Base-by-base conservation (phyloP, 2,329 filamentous ascomycete genomes). In the Sclerotinia minor region DNA sequence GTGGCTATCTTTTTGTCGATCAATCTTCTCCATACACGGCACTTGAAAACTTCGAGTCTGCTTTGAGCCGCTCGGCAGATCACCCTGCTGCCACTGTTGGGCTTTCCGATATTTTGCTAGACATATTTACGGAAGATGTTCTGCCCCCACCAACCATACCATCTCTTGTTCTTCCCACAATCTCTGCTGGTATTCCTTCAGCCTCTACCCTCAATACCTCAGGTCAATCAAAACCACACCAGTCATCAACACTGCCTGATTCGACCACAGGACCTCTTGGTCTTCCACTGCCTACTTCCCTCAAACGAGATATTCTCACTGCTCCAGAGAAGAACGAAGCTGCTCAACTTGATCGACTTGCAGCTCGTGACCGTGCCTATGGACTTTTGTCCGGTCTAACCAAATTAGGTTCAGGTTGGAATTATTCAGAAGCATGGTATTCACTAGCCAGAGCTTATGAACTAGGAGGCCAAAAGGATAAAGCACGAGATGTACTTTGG, bases 401-500 rank as follows among this genome's bases (percentile, higher is more conserved):
- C 2, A 96, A 93, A 77, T 85, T 94, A 11, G 94, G 94, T 11
- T 84, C 83, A 17, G 92, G 92, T 0, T 99, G 95, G 95, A 94
- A 97, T 78, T 87, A 90, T 77, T 89, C 92, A 0, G 95, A 98
- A 77, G 95, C 94, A 6, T 99, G 95, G 95, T 94, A 92, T 75
- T 87, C 90, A 5, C 84, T 99, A 45, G 92, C 93, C 0, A 84
- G 92, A 71, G 93, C 92, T 13, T 92, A 97, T 75, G 95, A 99
- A 79, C 87, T 93, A 76, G 91, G 92, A 68, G 91, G 90, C 0
- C 92, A 97, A 80, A 79, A 87, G 1, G 91, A 95, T 49, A 96
- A 94, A 81, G 91, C 95, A 19, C 96, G 94, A 80, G 91, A 95
- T 73, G 92, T 94, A 57, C 83, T 98, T 8, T 98, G 95, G 95